These are phyloP conservation scores for Rhynchospora tenuis DNA, from an alignment of 176 grass and related monocot genomes.

Conservation along the genomic window DNA sequence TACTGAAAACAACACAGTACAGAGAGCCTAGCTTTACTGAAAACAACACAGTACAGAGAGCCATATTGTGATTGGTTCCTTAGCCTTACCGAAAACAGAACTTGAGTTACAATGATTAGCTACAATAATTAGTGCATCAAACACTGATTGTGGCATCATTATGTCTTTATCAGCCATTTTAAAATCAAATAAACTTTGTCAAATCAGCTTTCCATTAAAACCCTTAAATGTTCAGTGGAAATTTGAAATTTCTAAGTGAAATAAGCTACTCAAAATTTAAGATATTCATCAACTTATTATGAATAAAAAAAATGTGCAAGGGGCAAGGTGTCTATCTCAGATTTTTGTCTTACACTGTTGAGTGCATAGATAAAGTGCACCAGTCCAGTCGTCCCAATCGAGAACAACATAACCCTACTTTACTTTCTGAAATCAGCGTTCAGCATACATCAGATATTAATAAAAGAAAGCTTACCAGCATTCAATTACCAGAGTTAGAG, in stretches of 20 bases:
- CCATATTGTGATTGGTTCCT: neutral
- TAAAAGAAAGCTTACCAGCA: neutral
- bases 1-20: neutral
- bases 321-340: neutral
- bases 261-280: neutral
- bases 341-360: neutral
- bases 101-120: neutral
- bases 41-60: neutral
- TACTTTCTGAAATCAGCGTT: neutral
- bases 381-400: neutral
- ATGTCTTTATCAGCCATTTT: neutral
- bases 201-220: neutral
- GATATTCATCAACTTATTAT: neutral
- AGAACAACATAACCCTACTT: neutral
- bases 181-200: neutral
- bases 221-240: neutral
- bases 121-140: neutral
- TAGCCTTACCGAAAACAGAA: neutral
- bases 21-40: neutral
- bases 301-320: neutral
- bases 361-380: neutral
- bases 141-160: neutral
- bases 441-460: neutral
- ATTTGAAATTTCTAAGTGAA: neutral
- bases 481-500: neutral